These are phyloP conservation scores for Microsporum audouinii DNA, from an alignment of 2,329 filamentous ascomycete genomes.

Conservation along the genomic window DNA sequence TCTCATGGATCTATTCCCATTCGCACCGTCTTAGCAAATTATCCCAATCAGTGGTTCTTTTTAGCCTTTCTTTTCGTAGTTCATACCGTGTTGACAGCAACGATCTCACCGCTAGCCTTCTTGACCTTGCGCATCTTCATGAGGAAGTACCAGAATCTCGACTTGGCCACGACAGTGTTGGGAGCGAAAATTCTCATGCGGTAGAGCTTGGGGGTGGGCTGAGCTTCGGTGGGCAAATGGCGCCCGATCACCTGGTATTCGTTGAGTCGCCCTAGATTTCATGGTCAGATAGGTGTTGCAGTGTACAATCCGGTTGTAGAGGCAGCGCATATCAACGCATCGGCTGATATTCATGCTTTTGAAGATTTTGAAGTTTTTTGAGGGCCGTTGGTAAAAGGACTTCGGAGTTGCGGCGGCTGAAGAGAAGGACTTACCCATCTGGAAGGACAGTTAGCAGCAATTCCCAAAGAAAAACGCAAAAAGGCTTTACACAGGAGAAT, in stretches of 20 bases:
- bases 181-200: slow-evolving; percentile 99
- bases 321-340: background rate
- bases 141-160: slow-evolving; percentile 99
- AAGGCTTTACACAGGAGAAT: slow-evolving; percentile 12
- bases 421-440: slow-evolving; percentile 51
- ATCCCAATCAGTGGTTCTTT: slow-evolving; percentile 1
- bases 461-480: slow-evolving; percentile 3
- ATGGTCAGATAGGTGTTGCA: slow-evolving; percentile 12
- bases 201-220: slow-evolving; percentile 97
- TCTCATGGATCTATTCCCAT: slow-evolving; percentile 72
- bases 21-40: slow-evolving; percentile 11
- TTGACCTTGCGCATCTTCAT: slow-evolving; percentile 99
- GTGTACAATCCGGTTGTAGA: background rate
- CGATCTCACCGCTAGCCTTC: slow-evolving; percentile 99
- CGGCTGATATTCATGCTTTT: background rate
- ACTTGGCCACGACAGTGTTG: slow-evolving; percentile 97
- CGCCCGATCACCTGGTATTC: slow-evolving; percentile 99
- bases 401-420: slow-evolving; percentile 3
- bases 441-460: slow-evolving; percentile 20
- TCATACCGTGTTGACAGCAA: slow-evolving; percentile 86
- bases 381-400: background rate
- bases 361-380: background rate
- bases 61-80: slow-evolving; percentile 16
- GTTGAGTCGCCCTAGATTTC: slow-evolving; percentile 78
- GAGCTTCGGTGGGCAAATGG: slow-evolving; percentile 94